Evolutionary conservation across 345 rosid species (phyloP).

Genomic region (Litchi chinensis): DNA sequence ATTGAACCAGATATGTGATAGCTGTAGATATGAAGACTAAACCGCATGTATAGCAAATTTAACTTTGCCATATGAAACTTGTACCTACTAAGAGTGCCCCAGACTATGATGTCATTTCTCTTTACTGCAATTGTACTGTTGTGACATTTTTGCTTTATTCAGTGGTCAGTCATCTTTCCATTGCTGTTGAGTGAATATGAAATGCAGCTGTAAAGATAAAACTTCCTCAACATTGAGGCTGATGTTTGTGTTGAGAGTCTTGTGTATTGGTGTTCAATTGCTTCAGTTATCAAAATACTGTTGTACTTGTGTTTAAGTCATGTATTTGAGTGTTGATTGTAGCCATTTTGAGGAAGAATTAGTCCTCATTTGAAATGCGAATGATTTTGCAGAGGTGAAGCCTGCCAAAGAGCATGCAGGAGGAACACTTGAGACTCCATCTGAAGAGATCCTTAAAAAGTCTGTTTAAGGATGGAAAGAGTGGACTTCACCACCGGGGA

Average conservation of each 20-base stretch:
- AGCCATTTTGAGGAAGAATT: neutral
- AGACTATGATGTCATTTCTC: too few relatives aligned
- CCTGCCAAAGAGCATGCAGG: constrained; percentile 77
- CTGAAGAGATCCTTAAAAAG: constrained; percentile 65
- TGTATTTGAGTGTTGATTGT: neutral
- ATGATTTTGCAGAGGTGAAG: constrained; percentile 64
- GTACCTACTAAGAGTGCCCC: neutral
- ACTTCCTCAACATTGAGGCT: too few relatives aligned
- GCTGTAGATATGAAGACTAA: neutral
- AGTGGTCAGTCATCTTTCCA: neutral
- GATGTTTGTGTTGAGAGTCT: neutral
- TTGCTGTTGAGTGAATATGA: neutral
- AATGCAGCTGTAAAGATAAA: neutral
- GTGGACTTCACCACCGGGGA: neutral
- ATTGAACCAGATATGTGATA: too few relatives aligned
- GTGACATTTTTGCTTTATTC: neutral
- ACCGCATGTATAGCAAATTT: neutral
- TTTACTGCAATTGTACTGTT: too few relatives aligned
- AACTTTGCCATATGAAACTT: neutral
- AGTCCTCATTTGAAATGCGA: neutral
- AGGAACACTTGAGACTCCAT: constrained; percentile 81
- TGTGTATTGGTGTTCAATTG: neutral
- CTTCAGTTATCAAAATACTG: neutral
- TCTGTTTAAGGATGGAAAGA: constrained; percentile 34
- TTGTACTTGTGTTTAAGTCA: neutral